Evolutionary conservation across 768 basidiomycete species (phyloP), one percentile per base, ranked within the genome.

Genomic region (Suillus tomentosus): DNA sequence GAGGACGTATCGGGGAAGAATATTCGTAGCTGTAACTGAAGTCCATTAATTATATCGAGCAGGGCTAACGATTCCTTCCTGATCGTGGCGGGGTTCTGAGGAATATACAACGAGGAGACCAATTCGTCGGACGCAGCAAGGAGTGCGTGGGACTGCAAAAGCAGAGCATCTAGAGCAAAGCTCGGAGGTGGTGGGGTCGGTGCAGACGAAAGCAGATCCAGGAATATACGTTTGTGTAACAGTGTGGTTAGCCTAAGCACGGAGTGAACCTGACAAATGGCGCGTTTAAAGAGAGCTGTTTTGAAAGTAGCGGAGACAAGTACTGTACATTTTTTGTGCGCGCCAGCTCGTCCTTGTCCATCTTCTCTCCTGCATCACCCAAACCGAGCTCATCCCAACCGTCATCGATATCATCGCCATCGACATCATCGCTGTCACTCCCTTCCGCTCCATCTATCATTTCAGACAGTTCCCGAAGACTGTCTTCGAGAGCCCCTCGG

Each of bases 361-460:
- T 75, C 48, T 75, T 80, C 63, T 78, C 74, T n/a, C 70, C 76
- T 6, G 83, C 73, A n/a, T 75, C 79, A 0, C 82, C 87, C 19
- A 77, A 66, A 0, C 73, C 76, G 13, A 91, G 76, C 68, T 90
- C 89, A 62, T 84, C 84, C 88, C 87, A 89, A 5, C 87, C 89
- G 70, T 86, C 84, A 62, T 82, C 80, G 9, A 58, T 5, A 11
- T 64, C 60, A 31, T 63, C 63, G 5, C 53, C 43, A 15, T 78
- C 78, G 14, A 74, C 73, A 14, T 74, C 67, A 7, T 68, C 67
- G 11, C 71, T 73, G 15, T 68, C 70, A 40, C 74, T 72, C 13
- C 71, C 64, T 27, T 69, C 70, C 3, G 69, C 77, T 34, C 81
- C 74, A 36, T 81, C 76, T 62, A 86, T 76, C 78, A 91, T 83